phyloP scores from a whole-genome alignment of 1,284 basidiomycete species.

The Lignosus rhinocerotis region DNA sequence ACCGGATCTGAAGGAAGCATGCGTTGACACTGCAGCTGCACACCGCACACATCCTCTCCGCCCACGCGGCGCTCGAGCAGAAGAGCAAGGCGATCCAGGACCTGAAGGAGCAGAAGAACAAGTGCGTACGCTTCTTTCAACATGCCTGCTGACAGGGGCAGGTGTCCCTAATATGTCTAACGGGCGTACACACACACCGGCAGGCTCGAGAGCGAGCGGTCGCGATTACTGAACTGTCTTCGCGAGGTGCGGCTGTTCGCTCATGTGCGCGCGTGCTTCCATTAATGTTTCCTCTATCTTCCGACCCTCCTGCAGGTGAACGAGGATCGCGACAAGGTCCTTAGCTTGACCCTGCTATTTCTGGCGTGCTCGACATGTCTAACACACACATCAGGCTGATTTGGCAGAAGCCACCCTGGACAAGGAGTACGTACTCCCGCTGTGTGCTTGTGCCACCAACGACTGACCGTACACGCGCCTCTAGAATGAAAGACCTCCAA shows the following conservation, averaged over 20 bases:
- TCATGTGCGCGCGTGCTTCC: not conserved
- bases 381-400: slow-evolving; percentile 44
- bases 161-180: not conserved
- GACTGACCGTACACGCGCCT: not conserved
- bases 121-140: slow-evolving; percentile 44
- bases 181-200: not conserved
- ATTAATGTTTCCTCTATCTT: not conserved
- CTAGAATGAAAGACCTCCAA: slow-evolving; percentile 62
- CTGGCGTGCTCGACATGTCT: not conserved
- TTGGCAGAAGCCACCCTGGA: slow-evolving; percentile 51
- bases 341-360: not conserved
- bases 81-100: slow-evolving; percentile 77
- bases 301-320: slow-evolving; percentile 52
- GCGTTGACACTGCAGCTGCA: slow-evolving; percentile 77
- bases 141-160: not conserved
- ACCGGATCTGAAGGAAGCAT: slow-evolving; percentile 59
- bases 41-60: slow-evolving; percentile 82
- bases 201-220: slow-evolving; percentile 74
- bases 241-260: slow-evolving; percentile 50
- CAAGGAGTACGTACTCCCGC: slow-evolving; percentile 53
- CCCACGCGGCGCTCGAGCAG: slow-evolving; percentile 72
- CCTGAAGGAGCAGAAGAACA: slow-evolving; percentile 77
- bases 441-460: not conserved
- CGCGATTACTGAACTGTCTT: slow-evolving; percentile 61
- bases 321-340: slow-evolving; percentile 74